Conservation (phyloP, 805 yeast species). For the Candida alai region DNA sequence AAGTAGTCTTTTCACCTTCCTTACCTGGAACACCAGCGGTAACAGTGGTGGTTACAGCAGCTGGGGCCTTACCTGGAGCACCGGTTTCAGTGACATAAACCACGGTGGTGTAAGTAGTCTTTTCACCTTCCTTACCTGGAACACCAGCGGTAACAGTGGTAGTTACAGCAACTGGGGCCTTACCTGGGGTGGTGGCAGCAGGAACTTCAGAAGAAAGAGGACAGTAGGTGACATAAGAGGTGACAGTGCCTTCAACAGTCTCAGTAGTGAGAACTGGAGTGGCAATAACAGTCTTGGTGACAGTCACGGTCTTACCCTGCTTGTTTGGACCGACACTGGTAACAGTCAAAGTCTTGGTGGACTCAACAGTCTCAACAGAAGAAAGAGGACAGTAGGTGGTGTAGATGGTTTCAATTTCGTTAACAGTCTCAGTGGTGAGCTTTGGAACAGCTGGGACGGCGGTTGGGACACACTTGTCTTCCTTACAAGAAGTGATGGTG, state of each 20-base stretch:
- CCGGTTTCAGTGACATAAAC: slow-evolving; percentile 3
- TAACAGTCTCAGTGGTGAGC: slow-evolving; percentile 23
- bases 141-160: slow-evolving; percentile 10
- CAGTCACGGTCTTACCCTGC: slow-evolving; percentile 15
- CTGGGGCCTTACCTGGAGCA: slow-evolving; percentile 2
- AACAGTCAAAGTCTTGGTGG: slow-evolving; percentile 29
- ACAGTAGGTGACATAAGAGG: slow-evolving; percentile 35
- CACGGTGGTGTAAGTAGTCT: slow-evolving; percentile 8
- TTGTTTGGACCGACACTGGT: slow-evolving; percentile 34
- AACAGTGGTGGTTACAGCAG: slow-evolving; percentile 9
- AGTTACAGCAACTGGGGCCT: slow-evolving; percentile 2
- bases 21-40: slow-evolving; percentile 9
- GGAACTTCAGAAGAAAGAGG: slow-evolving; percentile 13
- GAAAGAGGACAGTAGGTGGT: slow-evolving; percentile 36
- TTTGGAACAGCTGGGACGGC: slow-evolving; percentile 28
- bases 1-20: slow-evolving; percentile 6
- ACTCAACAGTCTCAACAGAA: slow-evolving; percentile 15
- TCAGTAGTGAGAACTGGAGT: slow-evolving; percentile 22
- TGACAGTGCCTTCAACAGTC: slow-evolving; percentile 24
- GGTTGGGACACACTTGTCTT: slow-evolving; percentile 26
- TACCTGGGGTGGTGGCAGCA: slow-evolving; percentile 6
- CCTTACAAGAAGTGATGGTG: slow-evolving; percentile 34
- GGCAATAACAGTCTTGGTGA: slow-evolving; percentile 21
- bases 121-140: slow-evolving; percentile 6
- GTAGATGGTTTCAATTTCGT: slow-evolving; percentile 26